A percentile compares a stretch with the other conserved stretches of the same genome.
Conservation (phyloP, 768 basidiomycete species). For the Rhodotorula paludigena region DNA sequence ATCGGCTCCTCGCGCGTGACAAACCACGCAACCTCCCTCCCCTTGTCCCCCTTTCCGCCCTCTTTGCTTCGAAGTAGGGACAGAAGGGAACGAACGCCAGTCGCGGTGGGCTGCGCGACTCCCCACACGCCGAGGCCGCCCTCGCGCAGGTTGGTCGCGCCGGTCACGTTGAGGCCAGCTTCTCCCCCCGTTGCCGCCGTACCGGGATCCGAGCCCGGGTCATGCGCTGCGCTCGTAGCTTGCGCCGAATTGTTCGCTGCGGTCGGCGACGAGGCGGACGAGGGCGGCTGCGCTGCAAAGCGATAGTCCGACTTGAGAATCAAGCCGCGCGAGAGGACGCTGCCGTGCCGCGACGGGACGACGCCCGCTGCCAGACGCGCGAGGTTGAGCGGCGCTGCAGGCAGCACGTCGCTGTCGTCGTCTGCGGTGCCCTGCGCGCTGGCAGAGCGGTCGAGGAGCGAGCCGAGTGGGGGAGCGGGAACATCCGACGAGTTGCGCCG, state of each 20-base stretch:
- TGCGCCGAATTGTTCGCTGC: background rate
- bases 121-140: constrained; percentile 88
- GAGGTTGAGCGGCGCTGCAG: constrained; percentile 18
- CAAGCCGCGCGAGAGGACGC: constrained; percentile 78
- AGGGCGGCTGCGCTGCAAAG: constrained; percentile 45
- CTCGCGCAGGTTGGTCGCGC: constrained; percentile 91
- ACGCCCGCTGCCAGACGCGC: constrained; percentile 45
- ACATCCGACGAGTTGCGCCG: background rate
- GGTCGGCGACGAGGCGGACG: background rate
- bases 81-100: constrained; percentile 82
- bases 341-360: constrained; percentile 75
- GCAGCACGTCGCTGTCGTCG: background rate
- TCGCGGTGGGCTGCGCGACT: constrained; percentile 87
- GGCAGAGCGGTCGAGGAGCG: background rate
- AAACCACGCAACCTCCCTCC: constrained; percentile 69
- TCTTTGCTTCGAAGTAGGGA: constrained; percentile 59
- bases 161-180: constrained; percentile 66
- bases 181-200: background rate
- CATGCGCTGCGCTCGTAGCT: constrained; percentile 23
- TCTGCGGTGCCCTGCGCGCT: no score
- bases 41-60: constrained; percentile 7
- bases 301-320: constrained; percentile 85
- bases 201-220: background rate
- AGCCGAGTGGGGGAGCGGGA: no score
- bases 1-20: constrained; percentile 89